A percentile compares a stretch with the other conserved stretches of the same genome.
phyloP scores from a whole-genome alignment of 1,284 basidiomycete species.

The Fomitopsis schrenkii region DNA sequence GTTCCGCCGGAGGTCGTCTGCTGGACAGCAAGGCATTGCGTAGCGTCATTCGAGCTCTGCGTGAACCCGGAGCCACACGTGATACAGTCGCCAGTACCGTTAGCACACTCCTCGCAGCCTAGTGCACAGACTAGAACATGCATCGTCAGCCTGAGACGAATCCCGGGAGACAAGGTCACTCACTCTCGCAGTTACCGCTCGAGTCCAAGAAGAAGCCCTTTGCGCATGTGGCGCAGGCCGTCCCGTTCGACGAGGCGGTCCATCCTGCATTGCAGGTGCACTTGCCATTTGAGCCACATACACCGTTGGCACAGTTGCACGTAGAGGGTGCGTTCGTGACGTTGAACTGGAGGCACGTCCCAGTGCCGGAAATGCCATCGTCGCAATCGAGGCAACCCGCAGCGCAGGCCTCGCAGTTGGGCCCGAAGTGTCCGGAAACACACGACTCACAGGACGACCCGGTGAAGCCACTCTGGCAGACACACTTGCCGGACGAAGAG shows the following conservation, averaged over 20 bases:
- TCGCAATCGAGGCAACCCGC: conserved; percentile 65
- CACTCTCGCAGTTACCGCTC: conserved; percentile 69
- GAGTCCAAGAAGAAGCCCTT: conserved; percentile 70
- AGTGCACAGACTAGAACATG: conserved; percentile 52
- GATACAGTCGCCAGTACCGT: conserved; percentile 62
- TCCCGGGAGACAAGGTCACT: conserved; percentile 14
- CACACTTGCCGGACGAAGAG: conserved; percentile 61
- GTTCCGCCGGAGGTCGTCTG: conserved; percentile 48
- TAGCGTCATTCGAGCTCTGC: conserved; percentile 59
- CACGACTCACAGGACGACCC: conserved; percentile 78
- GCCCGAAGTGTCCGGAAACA: conserved; percentile 66
- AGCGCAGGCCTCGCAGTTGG: conserved; percentile 64
- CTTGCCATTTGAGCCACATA: conserved; percentile 59
- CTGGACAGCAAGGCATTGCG: conserved; percentile 55
- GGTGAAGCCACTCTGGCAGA: conserved; percentile 67
- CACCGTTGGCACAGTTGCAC: conserved; percentile 77
- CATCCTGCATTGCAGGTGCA: conserved; percentile 77
- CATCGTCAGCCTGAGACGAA: conserved; percentile 4
- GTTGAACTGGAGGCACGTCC: conserved; percentile 54
- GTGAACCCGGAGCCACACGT: conserved; percentile 68
- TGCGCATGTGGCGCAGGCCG: conserved; percentile 68
- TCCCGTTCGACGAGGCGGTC: conserved; percentile 65
- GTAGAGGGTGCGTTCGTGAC: conserved; percentile 50
- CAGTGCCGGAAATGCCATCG: conserved; percentile 71
- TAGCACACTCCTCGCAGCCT: conserved; percentile 67